phyloP scores from a whole-genome alignment of 345 rosid genomes.

The Erucastrum elatum region DNA sequence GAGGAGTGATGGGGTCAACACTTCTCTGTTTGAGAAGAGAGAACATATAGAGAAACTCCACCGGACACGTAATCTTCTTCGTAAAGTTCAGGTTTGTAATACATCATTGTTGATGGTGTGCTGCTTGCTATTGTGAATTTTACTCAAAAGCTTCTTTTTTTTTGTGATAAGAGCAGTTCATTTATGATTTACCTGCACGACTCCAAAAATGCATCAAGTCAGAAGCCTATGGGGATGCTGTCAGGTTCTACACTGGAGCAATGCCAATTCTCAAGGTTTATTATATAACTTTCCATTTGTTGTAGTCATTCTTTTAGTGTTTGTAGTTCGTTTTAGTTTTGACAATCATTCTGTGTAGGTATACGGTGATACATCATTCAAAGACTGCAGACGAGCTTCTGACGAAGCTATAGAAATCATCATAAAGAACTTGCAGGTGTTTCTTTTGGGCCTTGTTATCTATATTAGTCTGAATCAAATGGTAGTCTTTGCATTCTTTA shows the following conservation, averaged over 20 bases:
- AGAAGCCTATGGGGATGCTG: conserved; percentile 95
- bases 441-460: conserved; percentile 25
- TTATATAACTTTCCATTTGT: conserved; percentile 12
- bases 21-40: conserved; percentile 88
- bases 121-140: conserved; percentile 32
- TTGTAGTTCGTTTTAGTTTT: conserved; percentile 13
- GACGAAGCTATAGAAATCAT: conserved; percentile 82
- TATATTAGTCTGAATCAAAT: not conserved
- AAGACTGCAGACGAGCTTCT: conserved; percentile 94
- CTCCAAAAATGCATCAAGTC: conserved; percentile 91
- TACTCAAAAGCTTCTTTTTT: conserved; percentile 46
- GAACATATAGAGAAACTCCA: conserved; percentile 97
- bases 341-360: conserved; percentile 51
- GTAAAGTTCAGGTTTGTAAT: conserved; percentile 83
- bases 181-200: conserved; percentile 95
- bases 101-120: not conserved
- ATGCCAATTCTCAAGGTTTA: conserved; percentile 95
- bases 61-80: conserved; percentile 91
- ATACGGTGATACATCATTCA: conserved; percentile 96
- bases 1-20: conserved; percentile 94
- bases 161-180: conserved; percentile 70
- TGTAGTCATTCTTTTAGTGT: conserved; percentile 3
- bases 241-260: conserved; percentile 91
- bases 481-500: not conserved
- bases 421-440: conserved; percentile 78